Conservation (phyloP, 2,329 filamentous ascomycete species). For the Cercospora sp. region DNA sequence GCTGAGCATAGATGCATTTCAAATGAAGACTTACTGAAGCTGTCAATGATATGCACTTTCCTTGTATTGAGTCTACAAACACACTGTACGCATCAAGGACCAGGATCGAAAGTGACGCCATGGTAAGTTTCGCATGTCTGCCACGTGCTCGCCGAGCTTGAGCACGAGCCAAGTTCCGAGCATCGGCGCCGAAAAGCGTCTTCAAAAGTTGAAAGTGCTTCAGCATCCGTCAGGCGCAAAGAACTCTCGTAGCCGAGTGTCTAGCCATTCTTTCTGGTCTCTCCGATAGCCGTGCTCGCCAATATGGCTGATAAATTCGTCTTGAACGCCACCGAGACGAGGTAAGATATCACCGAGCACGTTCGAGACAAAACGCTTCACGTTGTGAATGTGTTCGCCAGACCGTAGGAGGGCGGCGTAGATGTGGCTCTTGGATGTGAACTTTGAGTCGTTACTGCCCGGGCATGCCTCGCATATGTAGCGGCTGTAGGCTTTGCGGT, state of each 20-base stretch:
- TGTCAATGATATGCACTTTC: background rate
- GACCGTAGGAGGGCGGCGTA: slow-evolving; percentile 21
- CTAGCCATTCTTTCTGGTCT: slow-evolving; percentile 22
- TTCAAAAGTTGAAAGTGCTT: background rate
- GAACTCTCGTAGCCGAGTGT: slow-evolving; percentile 14
- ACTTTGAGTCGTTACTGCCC: slow-evolving; percentile 15
- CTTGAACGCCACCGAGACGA: slow-evolving; percentile 9
- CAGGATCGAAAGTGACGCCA: background rate
- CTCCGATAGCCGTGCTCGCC: slow-evolving; percentile 17
- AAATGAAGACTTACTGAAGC: background rate
- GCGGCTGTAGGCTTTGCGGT: slow-evolving; percentile 23
- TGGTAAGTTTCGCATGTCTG: background rate
- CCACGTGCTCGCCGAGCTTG: slow-evolving; percentile 1
- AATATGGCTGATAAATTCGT: slow-evolving; percentile 15
- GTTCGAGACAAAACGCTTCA: slow-evolving; percentile 23
- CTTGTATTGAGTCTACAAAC: background rate
- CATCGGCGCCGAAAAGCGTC: background rate
- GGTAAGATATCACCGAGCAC: slow-evolving; percentile 23
- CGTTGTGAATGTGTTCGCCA: slow-evolving; percentile 19
- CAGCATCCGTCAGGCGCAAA: slow-evolving; percentile 20
- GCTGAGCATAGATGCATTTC: background rate
- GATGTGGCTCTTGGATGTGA: slow-evolving; percentile 27
- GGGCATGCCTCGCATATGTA: slow-evolving; percentile 22
- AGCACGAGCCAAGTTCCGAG: background rate
- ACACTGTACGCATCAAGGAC: background rate